A percentile compares a stretch with the other conserved stretches of the same genome.
These are phyloP conservation scores for Pichia cephalocereana DNA, from an alignment of 805 yeast species.

Conservation along the genomic window DNA sequence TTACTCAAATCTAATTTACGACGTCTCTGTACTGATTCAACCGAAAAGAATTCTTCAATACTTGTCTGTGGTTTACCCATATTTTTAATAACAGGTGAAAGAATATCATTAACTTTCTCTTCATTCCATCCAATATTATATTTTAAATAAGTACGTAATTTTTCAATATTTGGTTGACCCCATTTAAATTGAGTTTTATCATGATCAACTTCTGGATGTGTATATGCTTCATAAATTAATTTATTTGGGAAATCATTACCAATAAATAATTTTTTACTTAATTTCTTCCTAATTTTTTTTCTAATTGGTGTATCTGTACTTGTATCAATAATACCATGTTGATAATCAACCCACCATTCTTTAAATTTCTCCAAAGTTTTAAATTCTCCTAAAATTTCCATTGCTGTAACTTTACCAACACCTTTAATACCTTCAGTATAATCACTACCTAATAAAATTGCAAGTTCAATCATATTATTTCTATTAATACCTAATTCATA, in stretches of 20 bases:
- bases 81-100: conserved; percentile 77
- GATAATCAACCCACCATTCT: conserved; percentile 50
- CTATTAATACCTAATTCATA: conserved; percentile 58
- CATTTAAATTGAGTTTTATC: conserved; percentile 74
- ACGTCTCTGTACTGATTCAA: conserved; percentile 39
- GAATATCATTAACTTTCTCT: conserved; percentile 66
- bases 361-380: conserved; percentile 34
- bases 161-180: conserved; percentile 86
- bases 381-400: conserved; percentile 87
- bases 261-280: conserved; percentile 42
- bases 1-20: conserved; percentile 47
- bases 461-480: conserved; percentile 64
- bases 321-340: conserved; percentile 30
- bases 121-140: conserved; percentile 72
- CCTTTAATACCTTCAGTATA: conserved; percentile 91
- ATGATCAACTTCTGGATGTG: conserved; percentile 72
- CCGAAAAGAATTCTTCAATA: conserved; percentile 60
- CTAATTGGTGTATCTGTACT: conserved; percentile 38
- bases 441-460: conserved; percentile 83
- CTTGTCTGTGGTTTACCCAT: conserved; percentile 64
- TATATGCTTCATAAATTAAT: conserved; percentile 64
- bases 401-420: conserved; percentile 86
- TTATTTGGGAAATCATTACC: conserved; percentile 58
- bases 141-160: conserved; percentile 60
- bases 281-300: conserved; percentile 47